Evolutionary conservation across 345 rosid genomes (phyloP).

Genomic region (Pseudoturritis turrita): DNA sequence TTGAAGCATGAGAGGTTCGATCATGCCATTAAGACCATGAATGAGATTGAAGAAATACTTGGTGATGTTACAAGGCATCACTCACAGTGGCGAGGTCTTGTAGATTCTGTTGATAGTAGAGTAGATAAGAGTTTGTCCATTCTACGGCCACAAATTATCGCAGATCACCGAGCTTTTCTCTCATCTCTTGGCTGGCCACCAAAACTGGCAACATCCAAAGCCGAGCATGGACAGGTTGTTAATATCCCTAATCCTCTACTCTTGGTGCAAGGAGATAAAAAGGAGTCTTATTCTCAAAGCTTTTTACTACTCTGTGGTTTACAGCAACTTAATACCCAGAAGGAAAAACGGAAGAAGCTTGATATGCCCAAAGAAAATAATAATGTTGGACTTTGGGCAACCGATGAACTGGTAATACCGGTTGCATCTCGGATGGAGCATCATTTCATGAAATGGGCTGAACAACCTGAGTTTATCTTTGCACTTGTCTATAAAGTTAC

Average conservation of each 20-base stretch:
- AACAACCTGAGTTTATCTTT: constrained; percentile 65
- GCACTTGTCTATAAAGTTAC: constrained; percentile 60
- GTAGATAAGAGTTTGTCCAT: constrained; percentile 55
- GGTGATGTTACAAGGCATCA: constrained; percentile 41
- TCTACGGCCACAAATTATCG: constrained; percentile 57
- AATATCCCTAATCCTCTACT: constrained; percentile 55
- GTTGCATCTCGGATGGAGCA: constrained; percentile 67
- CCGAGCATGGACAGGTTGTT: constrained; percentile 34
- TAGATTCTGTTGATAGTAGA: constrained; percentile 58
- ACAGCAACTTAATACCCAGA: constrained; percentile 52
- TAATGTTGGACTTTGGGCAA: constrained; percentile 52
- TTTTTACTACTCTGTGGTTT: constrained; percentile 65
- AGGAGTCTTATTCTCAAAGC: constrained; percentile 50
- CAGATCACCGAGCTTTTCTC: constrained; percentile 74
- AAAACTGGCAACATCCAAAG: constrained; percentile 39
- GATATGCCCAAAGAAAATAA: constrained; percentile 13
- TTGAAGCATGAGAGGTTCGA: constrained; percentile 45
- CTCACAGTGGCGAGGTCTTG: constrained; percentile 53
- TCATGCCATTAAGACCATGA: constrained; percentile 48
- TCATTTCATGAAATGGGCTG: constrained; percentile 70
- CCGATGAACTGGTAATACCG: constrained; percentile 67
- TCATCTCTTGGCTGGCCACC: constrained; percentile 87
- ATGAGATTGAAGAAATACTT: constrained; percentile 45
- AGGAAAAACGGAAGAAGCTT: constrained; percentile 48
- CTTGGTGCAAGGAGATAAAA: constrained; percentile 51